Conservation (phyloP, 1,284 basidiomycete genomes). For the Phylloporus sp. region DNA sequence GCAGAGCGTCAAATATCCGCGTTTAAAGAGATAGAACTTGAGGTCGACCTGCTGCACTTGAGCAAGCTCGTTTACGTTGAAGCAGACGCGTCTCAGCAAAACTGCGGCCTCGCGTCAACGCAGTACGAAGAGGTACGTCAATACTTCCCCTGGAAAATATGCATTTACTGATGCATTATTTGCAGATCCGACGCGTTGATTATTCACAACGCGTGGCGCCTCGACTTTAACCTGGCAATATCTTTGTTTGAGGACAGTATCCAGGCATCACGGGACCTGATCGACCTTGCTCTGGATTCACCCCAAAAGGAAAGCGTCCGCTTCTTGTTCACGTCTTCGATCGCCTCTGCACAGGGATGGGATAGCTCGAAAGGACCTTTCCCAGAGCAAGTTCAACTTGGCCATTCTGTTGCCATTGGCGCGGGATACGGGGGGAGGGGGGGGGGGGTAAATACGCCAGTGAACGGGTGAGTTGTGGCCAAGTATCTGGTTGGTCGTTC, state of each 20-base stretch:
- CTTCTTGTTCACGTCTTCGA: slow-evolving; percentile 41
- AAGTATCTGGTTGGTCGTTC: too few species aligned
- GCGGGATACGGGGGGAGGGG: too few species aligned
- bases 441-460: slow-evolving; percentile 41
- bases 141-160: neutral
- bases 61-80: slow-evolving; percentile 31
- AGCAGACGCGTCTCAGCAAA: slow-evolving; percentile 24
- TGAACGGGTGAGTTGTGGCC: slow-evolving; percentile 38
- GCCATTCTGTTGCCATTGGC: slow-evolving; percentile 28
- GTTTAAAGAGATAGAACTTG: slow-evolving; percentile 24
- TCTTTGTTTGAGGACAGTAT: slow-evolving; percentile 30
- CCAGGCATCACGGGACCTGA: slow-evolving; percentile 26
- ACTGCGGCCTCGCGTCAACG: slow-evolving; percentile 21
- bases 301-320: slow-evolving; percentile 21
- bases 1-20: slow-evolving; percentile 22
- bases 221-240: slow-evolving; percentile 30
- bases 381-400: slow-evolving; percentile 36
- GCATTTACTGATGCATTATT: neutral
- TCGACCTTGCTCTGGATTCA: slow-evolving; percentile 22
- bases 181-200: slow-evolving; percentile 28
- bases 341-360: slow-evolving; percentile 40
- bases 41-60: slow-evolving; percentile 16
- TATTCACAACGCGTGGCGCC: slow-evolving; percentile 37
- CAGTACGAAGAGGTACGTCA: slow-evolving; percentile 23
- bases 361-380: slow-evolving; percentile 37